Percentiles rank a stretch among this genome's conserved stretches.
phyloP scores from a whole-genome alignment of 2,329 filamentous ascomycete species.

The Diaporthe eres region DNA sequence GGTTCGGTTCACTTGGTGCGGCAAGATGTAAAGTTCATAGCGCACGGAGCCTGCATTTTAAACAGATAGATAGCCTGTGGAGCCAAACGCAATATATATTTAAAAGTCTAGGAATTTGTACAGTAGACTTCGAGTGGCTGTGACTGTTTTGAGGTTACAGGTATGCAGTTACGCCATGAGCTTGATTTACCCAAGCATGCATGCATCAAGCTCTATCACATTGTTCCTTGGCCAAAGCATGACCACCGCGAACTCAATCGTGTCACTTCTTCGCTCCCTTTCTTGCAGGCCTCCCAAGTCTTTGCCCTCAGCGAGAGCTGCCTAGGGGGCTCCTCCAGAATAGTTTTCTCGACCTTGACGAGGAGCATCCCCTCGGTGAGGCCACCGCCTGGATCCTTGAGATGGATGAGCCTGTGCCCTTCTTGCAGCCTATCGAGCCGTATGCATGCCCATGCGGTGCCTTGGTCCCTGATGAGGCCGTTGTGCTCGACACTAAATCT shows the following conservation, averaged over 20 bases:
- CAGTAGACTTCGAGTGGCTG: too few species aligned
- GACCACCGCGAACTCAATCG: slow-evolving; percentile 34
- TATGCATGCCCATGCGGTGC: slow-evolving; percentile 71
- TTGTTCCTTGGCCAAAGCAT: slow-evolving; percentile 7
- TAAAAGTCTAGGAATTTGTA: neutral
- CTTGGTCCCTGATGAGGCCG: slow-evolving; percentile 53
- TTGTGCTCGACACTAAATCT: slow-evolving; percentile 70
- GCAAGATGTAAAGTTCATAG: too few species aligned
- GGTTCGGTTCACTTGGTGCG: neutral
- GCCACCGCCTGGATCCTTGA: slow-evolving; percentile 61
- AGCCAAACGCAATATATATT: neutral
- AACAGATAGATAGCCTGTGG: neutral
- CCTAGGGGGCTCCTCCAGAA: slow-evolving; percentile 43
- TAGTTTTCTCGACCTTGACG: slow-evolving; percentile 65
- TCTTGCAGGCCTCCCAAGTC: slow-evolving; percentile 38
- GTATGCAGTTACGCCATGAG: too few species aligned
- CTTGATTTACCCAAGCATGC: neutral
- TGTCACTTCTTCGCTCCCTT: slow-evolving; percentile 33
- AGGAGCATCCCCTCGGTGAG: slow-evolving; percentile 63
- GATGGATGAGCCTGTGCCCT: slow-evolving; percentile 68
- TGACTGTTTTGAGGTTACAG: too few species aligned
- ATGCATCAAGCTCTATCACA: neutral
- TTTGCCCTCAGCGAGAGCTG: slow-evolving; percentile 29
- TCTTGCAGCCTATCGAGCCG: slow-evolving; percentile 69
- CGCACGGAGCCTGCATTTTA: neutral